Evolutionary conservation across 345 rosid genomes (phyloP), one percentile per base, ranked within the genome.

Genomic region (Rhizophora apiculata): DNA sequence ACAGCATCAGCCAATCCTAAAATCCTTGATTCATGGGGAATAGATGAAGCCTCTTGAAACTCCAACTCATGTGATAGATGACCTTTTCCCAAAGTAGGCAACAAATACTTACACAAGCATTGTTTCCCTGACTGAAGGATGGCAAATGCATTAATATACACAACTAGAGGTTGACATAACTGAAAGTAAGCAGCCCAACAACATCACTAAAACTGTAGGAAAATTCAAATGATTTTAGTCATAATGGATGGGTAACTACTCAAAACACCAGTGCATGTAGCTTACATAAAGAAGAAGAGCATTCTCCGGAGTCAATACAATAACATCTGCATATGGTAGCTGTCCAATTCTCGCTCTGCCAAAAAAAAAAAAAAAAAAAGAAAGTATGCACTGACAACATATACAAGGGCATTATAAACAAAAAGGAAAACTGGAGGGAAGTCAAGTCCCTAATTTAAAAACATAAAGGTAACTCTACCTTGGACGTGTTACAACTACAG

Each of bases 271-370:
- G 64, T 13, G 46, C 5, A 55, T 36, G 69, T 24, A 72, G 75
- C 98, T 82, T 89, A 94, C 98, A 85, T 91, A 89, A 67, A 91
- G 96, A 62, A 88, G 74, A 76, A 94, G 85, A 16, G 76, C 74
- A 71, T 83, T 88, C 67, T 94, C 98, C 37, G 95, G 96, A 73
- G 96, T 81, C 81, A 94, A 78, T 78, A 87, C 87, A 72, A 94
- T 71, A 66, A 91, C 84, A 81, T 91, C 97, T 60, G 83, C 68
- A 79, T 80, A 83, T 63, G 92, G 86, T 65, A 92, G 83, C 64
- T 71, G 73, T 32, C 97, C 98, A 59, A 74, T 72, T 81, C 84
- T 88, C 78, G 75, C 85, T 75, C 98, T 94, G 84, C 68, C 72
- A 60, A 72, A 65, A 76, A 69, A 48, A 66, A 62, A 52, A 48